Evolutionary conservation across 139 green algal genomes (phyloP).

Genomic region (Edaphochlamys debaryana): DNA sequence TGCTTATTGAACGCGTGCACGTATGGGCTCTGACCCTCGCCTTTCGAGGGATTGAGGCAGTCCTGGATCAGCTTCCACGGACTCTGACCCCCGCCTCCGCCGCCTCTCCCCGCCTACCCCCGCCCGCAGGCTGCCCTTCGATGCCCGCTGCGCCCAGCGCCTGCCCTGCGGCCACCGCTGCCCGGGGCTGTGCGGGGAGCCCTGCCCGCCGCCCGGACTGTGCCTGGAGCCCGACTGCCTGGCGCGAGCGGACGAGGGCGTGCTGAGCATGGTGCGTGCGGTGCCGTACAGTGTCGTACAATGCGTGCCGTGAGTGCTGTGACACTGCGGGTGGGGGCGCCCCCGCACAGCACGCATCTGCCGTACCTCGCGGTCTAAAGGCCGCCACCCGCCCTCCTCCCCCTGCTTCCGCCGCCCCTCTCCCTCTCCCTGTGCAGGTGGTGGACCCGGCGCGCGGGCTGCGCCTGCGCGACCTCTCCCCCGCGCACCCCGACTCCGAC

Average conservation of each 20-base stretch:
- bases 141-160: conserved; percentile 57
- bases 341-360: no score
- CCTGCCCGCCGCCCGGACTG: conserved; percentile 3
- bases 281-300: background rate
- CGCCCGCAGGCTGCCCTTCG: conserved; percentile 68
- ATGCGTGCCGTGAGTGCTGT: background rate
- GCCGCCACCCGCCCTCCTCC: no score
- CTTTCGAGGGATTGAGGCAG: background rate
- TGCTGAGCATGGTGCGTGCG: background rate
- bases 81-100: background rate
- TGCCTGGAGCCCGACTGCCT: conserved; percentile 33
- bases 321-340: no score
- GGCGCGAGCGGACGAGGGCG: background rate
- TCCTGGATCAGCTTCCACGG: background rate
- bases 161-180: conserved; percentile 41
- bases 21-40: background rate
- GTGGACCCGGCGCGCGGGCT: conserved; percentile 64
- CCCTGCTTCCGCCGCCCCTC: background rate
- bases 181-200: conserved; percentile 41
- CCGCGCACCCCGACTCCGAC: conserved; percentile 57
- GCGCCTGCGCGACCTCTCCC: conserved; percentile 52
- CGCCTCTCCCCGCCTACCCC: background rate
- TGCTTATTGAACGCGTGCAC: no score
- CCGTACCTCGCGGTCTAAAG: background rate
- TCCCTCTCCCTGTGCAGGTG: conserved; percentile 36